Percentiles rank a stretch among this genome's conserved stretches.
Conservation (phyloP, 139 green algal genomes). For the Dunaliella primolecta region DNA sequence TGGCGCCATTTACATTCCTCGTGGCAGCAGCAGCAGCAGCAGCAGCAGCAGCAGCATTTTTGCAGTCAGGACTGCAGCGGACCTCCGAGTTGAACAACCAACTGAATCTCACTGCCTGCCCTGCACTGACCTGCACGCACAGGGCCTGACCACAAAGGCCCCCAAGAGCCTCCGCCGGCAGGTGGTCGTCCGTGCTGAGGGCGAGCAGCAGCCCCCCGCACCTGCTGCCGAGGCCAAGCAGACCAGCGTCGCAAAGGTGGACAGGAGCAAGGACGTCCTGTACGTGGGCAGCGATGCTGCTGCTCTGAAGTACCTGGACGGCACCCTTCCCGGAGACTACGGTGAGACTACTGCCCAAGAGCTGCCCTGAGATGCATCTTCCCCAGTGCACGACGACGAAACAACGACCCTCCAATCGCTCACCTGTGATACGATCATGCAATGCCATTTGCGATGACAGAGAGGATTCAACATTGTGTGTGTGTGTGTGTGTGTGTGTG, state of each 20-base stretch:
- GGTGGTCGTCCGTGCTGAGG: neutral
- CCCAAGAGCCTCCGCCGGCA: neutral
- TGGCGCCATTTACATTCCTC: too few relatives aligned
- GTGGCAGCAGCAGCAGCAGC: too few relatives aligned
- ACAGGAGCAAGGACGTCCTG: slow-evolving; percentile 71
- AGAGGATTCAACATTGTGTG: too few relatives aligned
- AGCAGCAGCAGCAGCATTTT: too few relatives aligned
- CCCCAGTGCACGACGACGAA: neutral
- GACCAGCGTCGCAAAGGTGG: slow-evolving; percentile 37
- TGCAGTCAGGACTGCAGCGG: too few relatives aligned
- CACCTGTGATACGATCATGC: too few relatives aligned
- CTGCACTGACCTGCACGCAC: neutral
- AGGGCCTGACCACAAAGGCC: neutral
- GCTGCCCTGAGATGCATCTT: slow-evolving; percentile 31
- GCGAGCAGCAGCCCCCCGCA: neutral
- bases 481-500: too few relatives aligned
- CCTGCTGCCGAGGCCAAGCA: neutral
- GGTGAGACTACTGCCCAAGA: slow-evolving; percentile 77
- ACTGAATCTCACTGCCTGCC: too few relatives aligned
- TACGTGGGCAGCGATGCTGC: slow-evolving; percentile 65
- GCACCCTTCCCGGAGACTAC: slow-evolving; percentile 79
- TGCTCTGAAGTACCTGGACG: slow-evolving; percentile 93
- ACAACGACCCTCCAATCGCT: too few relatives aligned
- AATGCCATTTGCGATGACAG: too few relatives aligned
- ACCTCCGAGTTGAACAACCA: too few relatives aligned